Conservation (phyloP, 176 grass and related monocot species). For the Hyparrhenia diplandra region DNA sequence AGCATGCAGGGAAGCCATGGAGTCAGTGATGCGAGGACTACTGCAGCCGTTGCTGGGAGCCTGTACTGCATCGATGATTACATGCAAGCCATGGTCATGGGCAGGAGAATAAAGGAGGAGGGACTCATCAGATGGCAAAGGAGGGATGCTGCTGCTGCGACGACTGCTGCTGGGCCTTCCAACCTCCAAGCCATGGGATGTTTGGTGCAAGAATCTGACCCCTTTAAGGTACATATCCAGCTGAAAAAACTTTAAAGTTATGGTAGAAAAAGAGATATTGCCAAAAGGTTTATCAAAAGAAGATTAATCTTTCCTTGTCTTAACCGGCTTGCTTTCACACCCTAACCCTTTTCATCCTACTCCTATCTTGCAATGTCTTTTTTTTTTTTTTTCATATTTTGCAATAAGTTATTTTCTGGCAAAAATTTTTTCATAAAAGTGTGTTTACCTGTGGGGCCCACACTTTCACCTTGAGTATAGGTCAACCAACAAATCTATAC, state of each 20-base stretch:
- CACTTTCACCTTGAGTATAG: neutral
- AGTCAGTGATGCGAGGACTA: constrained; percentile 45
- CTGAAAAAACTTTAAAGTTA: constrained; percentile 9
- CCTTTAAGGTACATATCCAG: constrained; percentile 79
- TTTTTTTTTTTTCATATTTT: too few species aligned
- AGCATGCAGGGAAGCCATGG: constrained; percentile 62
- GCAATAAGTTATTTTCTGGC: too few species aligned
- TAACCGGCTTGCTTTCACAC: constrained; percentile 25
- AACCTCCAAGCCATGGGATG: constrained; percentile 49
- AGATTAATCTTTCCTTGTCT: constrained; percentile 36
- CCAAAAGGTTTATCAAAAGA: constrained; percentile 32
- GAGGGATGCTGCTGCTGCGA: constrained; percentile 55
- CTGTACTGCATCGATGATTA: constrained; percentile 77
- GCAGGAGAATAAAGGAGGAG: constrained; percentile 70
- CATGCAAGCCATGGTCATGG: constrained; percentile 60
- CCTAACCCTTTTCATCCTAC: too few species aligned
- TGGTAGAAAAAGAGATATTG: constrained; percentile 3
- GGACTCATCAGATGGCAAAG: constrained; percentile 57
- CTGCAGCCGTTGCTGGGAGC: constrained; percentile 46
- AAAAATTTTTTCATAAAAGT: too few species aligned
- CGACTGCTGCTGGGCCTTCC: too few species aligned
- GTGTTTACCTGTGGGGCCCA: neutral
- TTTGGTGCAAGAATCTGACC: constrained; percentile 66
- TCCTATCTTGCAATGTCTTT: too few species aligned
- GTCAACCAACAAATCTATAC: neutral